phyloP scores from a whole-genome alignment of 176 grass and related monocot genomes.

The Carex myosuroides region DNA sequence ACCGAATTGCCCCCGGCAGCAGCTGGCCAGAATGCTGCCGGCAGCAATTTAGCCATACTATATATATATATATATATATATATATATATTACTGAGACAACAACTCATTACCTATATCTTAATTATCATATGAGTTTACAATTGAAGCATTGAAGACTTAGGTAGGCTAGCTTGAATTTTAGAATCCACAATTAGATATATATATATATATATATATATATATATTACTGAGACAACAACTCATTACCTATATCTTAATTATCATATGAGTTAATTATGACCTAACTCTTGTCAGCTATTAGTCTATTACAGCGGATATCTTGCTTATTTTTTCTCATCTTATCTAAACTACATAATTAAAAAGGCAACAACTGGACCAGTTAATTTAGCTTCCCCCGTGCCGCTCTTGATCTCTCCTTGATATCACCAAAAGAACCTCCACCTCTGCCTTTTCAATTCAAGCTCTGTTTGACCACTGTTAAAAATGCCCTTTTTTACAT shows the following conservation, averaged over 20 bases:
- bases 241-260: too few species aligned
- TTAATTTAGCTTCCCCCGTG: background rate
- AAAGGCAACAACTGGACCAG: background rate
- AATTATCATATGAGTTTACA: too few species aligned
- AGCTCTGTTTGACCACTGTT: conserved; percentile 1
- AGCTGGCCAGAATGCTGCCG: too few species aligned
- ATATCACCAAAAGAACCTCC: conserved; percentile 20
- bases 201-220: too few species aligned
- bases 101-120: too few species aligned
- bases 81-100: too few species aligned
- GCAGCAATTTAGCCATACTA: too few species aligned
- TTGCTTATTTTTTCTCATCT: background rate
- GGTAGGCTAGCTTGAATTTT: too few species aligned
- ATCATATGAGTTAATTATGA: background rate
- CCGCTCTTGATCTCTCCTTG: conserved; percentile 19
- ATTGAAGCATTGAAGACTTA: background rate
- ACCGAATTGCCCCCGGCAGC: too few species aligned
- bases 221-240: too few species aligned
- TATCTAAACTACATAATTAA: background rate
- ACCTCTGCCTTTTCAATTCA: background rate
- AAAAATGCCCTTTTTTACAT: background rate
- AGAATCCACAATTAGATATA: too few species aligned
- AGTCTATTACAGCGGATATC: background rate
- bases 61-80: too few species aligned
- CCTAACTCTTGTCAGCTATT: background rate